Percentiles rank a stretch among this genome's conserved stretches.
These are phyloP conservation scores for Metschnikowia colocasiae DNA, from an alignment of 805 yeast genomes.

Conservation along the genomic window DNA sequence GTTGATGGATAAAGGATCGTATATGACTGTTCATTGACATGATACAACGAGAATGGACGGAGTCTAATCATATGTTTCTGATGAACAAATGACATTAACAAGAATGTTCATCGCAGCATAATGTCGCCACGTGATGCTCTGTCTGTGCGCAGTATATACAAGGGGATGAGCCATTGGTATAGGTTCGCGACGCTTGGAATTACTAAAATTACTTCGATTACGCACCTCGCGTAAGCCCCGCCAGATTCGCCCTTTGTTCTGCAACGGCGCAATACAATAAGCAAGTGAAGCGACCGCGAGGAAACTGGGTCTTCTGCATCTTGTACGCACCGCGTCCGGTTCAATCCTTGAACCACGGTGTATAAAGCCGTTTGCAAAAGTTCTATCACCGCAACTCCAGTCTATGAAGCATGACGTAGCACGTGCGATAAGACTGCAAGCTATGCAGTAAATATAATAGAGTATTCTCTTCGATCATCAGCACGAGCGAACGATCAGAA, in stretches of 20 bases:
- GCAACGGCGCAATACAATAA: background rate
- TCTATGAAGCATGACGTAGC: no score
- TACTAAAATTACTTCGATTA: background rate
- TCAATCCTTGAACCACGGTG: no score
- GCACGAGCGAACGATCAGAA: no score
- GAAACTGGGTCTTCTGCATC: no score
- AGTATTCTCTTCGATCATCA: no score
- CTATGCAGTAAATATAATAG: no score
- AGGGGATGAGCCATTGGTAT: background rate
- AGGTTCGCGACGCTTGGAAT: background rate
- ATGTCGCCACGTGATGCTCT: constrained; percentile 2
- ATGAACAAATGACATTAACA: background rate
- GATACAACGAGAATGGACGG: background rate
- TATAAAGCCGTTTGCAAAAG: no score
- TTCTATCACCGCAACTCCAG: no score
- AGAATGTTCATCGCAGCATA: constrained; percentile 4
- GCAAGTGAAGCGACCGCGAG: background rate
- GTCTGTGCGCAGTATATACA: background rate
- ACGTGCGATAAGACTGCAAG: no score
- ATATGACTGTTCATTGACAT: constrained; percentile 13
- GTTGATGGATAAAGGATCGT: constrained; percentile 13
- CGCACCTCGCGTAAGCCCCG: background rate
- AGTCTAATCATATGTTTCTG: constrained; percentile 3
- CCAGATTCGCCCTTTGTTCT: background rate
- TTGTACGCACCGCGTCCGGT: no score